Base-by-base conservation (phyloP, 352 stramenopile species). In the Phytophthora hibernalis region DNA sequence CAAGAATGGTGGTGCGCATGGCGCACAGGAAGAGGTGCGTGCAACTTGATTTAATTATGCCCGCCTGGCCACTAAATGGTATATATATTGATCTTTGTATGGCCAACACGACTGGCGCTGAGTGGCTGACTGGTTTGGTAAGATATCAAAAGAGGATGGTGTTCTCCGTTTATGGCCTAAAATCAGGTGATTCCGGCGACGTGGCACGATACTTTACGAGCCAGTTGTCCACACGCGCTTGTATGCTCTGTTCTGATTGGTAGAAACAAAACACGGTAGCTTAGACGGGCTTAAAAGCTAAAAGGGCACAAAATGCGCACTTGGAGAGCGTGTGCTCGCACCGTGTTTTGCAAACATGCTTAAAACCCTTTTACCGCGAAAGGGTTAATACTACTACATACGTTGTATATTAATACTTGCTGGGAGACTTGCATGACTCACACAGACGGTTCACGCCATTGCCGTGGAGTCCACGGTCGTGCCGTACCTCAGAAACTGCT, bases 51-150 rank as follows among this genome's bases (percentile, higher is more conserved):
- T n/a, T n/a, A n/a, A n/a, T n/a, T n/a, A n/a, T n/a, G n/a, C n/a
- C n/a, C n/a, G n/a, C n/a, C n/a, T n/a, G n/a, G n/a, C n/a, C n/a
- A n/a, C n/a, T n/a, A 22, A 12, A 16, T 57, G 45, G 50, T 18
- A 57, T 35, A 10, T 35, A 22, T 33, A 10, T 47, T 47, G 18
- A 28, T 21, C 5, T 57, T 47, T 21, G 50, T 57, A 57, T 57
- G 1, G 9, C 10, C 35, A 42, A 8, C 35, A 42, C 13, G 35
- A 42, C 9, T 42, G 35, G 35, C 35, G 3, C 35, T n/a, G 35
- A 33, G 30, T 33, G 9, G n/a, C n/a, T 10, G 9, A 33, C 35
- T 42, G 9, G 12, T 42, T 42, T 42, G 40, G 40, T 26, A 48
- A 48, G 40, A 48, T 48, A 48, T 28, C 5, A 48, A 13, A 48